These are phyloP conservation scores for Sporothrix schenckii DNA, from an alignment of 2,329 filamentous ascomycete species.

Conservation along the genomic window DNA sequence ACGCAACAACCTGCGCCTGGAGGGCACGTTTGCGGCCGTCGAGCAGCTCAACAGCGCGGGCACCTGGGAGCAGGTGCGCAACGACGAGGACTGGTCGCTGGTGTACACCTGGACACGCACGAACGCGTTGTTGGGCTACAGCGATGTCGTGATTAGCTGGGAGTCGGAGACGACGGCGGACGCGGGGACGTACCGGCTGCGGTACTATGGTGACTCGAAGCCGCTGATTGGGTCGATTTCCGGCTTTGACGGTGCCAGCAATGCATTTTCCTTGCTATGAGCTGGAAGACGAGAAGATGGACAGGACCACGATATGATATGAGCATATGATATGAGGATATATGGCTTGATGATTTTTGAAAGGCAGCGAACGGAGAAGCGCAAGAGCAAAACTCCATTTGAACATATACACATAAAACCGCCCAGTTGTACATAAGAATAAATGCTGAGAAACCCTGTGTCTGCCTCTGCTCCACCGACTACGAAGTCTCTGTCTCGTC, in stretches of 20 bases:
- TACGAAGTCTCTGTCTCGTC: constrained; percentile 6
- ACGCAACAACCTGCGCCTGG: constrained; percentile 78
- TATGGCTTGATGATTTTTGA: constrained; percentile 3
- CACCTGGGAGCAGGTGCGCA: constrained; percentile 68
- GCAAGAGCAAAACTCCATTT: constrained; percentile 3
- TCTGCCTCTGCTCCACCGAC: neutral
- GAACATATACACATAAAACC: neutral
- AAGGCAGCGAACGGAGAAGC: neutral
- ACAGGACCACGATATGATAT: neutral
- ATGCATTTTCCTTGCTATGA: constrained; percentile 40
- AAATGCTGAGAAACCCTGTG: neutral
- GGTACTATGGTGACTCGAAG: constrained; percentile 83
- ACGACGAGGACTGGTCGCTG: constrained; percentile 80
- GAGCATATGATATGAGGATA: neutral
- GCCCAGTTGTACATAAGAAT: neutral
- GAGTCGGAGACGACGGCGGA: constrained; percentile 66
- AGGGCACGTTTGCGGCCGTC: constrained; percentile 74
- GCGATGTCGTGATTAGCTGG: constrained; percentile 76
- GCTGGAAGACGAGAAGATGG: too few relatives aligned
- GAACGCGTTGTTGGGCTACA: constrained; percentile 70
- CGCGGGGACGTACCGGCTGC: constrained; percentile 70
- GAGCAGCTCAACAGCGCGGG: constrained; percentile 58
- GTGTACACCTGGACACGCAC: constrained; percentile 78
- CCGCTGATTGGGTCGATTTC: constrained; percentile 56
- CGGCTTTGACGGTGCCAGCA: constrained; percentile 55